These are phyloP conservation scores for Globisporangium iwayamae DNA, from an alignment of 352 stramenopile species.

Conservation along the genomic window DNA sequence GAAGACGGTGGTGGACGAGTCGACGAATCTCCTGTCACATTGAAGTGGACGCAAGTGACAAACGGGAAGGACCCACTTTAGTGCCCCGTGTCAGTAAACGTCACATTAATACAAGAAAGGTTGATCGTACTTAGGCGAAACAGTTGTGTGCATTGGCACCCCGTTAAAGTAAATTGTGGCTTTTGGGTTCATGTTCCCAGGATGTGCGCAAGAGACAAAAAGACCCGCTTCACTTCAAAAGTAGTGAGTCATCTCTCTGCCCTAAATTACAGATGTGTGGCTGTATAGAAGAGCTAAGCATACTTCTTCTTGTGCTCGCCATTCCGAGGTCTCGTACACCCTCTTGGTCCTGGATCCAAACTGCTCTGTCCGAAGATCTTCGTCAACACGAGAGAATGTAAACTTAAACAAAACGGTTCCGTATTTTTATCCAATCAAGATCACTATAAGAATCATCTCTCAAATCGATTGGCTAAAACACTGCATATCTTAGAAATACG, in stretches of 20 bases:
- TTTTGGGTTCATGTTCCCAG: too few species aligned
- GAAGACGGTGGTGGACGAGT: background rate
- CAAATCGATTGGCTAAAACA: background rate
- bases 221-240: too few species aligned
- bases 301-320: too few species aligned
- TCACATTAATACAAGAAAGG: background rate
- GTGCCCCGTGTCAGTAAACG: background rate
- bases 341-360: background rate
- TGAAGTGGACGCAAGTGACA: background rate
- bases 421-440: conserved; percentile 1
- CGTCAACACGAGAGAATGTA: background rate
- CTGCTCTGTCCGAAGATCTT: background rate
- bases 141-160: too few species aligned
- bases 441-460: background rate
- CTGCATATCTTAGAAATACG: background rate
- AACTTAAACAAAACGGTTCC: background rate
- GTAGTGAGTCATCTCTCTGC: too few species aligned
- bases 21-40: conserved; percentile 3
- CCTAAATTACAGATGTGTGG: too few species aligned
- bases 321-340: background rate
- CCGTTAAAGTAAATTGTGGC: background rate
- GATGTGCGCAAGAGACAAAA: too few species aligned
- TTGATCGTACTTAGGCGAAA: background rate
- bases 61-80: background rate
- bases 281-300: too few species aligned